Conservation (phyloP, 805 yeast species). For the Clavispora fructus region DNA sequence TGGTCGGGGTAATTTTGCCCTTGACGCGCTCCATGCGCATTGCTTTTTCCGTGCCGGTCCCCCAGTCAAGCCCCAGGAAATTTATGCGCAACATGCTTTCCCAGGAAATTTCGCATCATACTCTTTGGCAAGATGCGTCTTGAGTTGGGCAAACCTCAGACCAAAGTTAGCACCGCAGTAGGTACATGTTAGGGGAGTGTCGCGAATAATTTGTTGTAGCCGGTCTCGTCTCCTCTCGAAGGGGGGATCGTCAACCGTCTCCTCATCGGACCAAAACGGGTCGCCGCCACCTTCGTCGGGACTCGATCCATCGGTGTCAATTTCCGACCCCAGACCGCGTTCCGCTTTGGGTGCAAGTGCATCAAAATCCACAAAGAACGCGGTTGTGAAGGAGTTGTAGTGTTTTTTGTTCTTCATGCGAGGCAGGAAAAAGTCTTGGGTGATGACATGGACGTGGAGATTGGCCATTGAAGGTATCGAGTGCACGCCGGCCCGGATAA, state of each 20-base stretch:
- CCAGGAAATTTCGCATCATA: slow-evolving; percentile 13
- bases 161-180: slow-evolving; percentile 24
- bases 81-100: neutral
- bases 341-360: slow-evolving; percentile 20
- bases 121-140: slow-evolving; percentile 24
- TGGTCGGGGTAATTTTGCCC: neutral
- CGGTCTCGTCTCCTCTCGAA: neutral
- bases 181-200: slow-evolving; percentile 22
- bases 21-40: neutral
- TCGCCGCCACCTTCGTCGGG: neutral
- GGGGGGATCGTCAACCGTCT: neutral
- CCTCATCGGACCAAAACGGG: slow-evolving; percentile 1
- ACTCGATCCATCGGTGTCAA: neutral
- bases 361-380: slow-evolving; percentile 56
- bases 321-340: neutral
- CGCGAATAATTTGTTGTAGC: slow-evolving; percentile 9
- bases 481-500: slow-evolving; percentile 60
- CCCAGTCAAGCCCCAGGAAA: too few species aligned
- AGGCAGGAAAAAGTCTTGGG: slow-evolving; percentile 54
- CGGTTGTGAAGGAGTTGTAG: slow-evolving; percentile 64
- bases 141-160: slow-evolving; percentile 20
- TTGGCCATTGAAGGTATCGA: slow-evolving; percentile 65
- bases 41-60: neutral
- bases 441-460: slow-evolving; percentile 68
- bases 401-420: slow-evolving; percentile 58